Evolutionary conservation across 352 stramenopile species (phyloP), one percentile per base, ranked within the genome.

Genomic region (Phytophthora sp.): DNA sequence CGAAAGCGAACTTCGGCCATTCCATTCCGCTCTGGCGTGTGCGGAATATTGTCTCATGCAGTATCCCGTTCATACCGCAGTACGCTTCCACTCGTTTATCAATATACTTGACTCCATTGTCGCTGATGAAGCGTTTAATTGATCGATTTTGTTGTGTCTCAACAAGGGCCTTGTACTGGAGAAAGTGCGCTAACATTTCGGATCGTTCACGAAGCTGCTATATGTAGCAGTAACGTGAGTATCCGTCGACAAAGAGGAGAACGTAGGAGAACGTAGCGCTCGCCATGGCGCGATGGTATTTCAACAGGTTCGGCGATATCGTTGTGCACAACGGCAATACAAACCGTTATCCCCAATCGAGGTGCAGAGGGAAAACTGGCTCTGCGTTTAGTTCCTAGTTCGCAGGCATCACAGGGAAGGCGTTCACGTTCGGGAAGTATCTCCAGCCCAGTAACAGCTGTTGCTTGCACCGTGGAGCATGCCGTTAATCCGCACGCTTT

Each of bases 181-280:
- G n/a, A 11, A 61, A 61, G 13, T 29, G 45, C n/a, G 33, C n/a
- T n/a, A 61, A 53, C 11, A 61, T 23, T 39, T 53, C 53, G 4
- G 27, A 52, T 42, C 26, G 29, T 13, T 51, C 13, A 6, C 23
- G 38, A n/a, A 61, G 12, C 1, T 53, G 27, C 1, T 16, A 7
- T 1, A 54, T n/a, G 2, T 26, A 38, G 7, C 35, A 41, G 16
- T 52, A 65, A 4, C 27, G 15, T 1, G 57, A 57, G 36, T 51
- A 54, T 1, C 54, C 41, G 12, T 62, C 41, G 6, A 62, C 41
- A 13, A 62, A 62, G 15, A 53, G 8, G 5, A 54, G 16, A 6
- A 63, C 51, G 33, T 46, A 69, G 18, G n/a, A n/a, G n/a, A n/a
- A 54, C 42, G 18, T 54, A 54, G 4, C 55, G 42, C 42, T 62